Evolutionary conservation across 192 early-diverging fungal genomes (phyloP), one percentile per base, ranked within the genome.

Genomic region (Lunasporangiospora selenospora): DNA sequence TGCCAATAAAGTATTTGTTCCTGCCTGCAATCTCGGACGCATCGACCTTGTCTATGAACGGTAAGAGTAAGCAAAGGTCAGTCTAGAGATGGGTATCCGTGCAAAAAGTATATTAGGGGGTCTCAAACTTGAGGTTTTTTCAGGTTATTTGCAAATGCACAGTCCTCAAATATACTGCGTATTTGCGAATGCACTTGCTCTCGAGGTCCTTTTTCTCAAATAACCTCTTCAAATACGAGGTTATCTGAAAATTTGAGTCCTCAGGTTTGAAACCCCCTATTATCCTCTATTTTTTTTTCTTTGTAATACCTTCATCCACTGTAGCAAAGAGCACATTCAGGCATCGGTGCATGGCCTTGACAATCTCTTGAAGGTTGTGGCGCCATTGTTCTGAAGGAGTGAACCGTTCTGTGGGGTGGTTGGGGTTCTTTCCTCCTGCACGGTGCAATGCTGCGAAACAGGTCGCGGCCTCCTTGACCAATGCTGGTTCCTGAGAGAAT

Each of bases 251-350:
- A 27, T 53, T 24, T 24, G 19, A 11, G 18, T 9, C 6, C 11
- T 8, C 8, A 19, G 21, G n/a, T n/a, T 57, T 29, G 37, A 21
- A 60, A 16, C 24, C 24, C 3, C 48, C n/a, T 24, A 26, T 16
- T 3, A 16, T 23, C 16, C 24, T 42, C 16, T 42, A 42, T 42
- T 3, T 3, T 1, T 42, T 3, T 27, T 45, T 58, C 10, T 0
- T 27, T n/a, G 13, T 26, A 41, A 10, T 44, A 81, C 80, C 84
- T 82, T 87, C 85, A 41, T 84, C 85, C 1, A 87, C 58, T 3
- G 79, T 80, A 39, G 59, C 64, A 34, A 84, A 81, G 10, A 87
- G 53, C 13, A 56, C 59, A 42, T 84, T 77, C 55, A 87, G 62
- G 29, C 64, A 55, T 26, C 53, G 27, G 41, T 87, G 77, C 16